Conservation (phyloP, 2,329 filamentous ascomycete genomes). For the Taxawa tesnikishii region DNA sequence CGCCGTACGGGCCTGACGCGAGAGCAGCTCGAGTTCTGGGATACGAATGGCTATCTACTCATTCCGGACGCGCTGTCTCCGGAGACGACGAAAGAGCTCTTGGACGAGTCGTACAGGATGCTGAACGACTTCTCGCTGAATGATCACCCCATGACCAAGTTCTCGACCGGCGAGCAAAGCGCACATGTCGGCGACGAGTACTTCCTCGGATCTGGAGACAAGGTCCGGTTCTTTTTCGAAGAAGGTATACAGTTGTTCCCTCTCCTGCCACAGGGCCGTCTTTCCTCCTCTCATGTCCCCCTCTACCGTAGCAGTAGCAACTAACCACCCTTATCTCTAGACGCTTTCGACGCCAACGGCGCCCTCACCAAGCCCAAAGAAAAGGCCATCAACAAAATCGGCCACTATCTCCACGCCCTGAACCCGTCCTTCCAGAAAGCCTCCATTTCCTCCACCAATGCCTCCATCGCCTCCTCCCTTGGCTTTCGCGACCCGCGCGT, state of each 20-base stretch:
- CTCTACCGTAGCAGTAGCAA: neutral
- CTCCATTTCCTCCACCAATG: constrained; percentile 42
- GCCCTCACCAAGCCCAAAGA: constrained; percentile 66
- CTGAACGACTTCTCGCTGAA: constrained; percentile 66
- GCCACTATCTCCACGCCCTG: constrained; percentile 36
- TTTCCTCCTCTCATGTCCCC: neutral
- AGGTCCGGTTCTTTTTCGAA: constrained; percentile 94
- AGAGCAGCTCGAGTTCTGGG: constrained; percentile 59
- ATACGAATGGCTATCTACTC: constrained; percentile 79
- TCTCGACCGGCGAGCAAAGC: constrained; percentile 64
- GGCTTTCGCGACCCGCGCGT: constrained; percentile 65
- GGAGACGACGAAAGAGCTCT: constrained; percentile 53
- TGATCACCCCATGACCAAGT: constrained; percentile 84
- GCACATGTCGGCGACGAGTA: constrained; percentile 92
- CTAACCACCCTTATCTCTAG: constrained; percentile 23
- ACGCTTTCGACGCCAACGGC: constrained; percentile 60
- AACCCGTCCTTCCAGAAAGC: constrained; percentile 35
- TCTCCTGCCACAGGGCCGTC: neutral
- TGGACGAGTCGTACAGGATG: constrained; percentile 62
- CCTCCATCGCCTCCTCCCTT: constrained; percentile 54
- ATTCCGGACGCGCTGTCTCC: constrained; percentile 63
- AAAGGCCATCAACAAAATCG: constrained; percentile 64
- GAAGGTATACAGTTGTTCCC: constrained; percentile 39
- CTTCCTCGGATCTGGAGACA: constrained; percentile 81
- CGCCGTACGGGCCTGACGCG: constrained; percentile 48